Base-by-base conservation (phyloP, 768 basidiomycete species). In the Leccinum rimulosum region DNA sequence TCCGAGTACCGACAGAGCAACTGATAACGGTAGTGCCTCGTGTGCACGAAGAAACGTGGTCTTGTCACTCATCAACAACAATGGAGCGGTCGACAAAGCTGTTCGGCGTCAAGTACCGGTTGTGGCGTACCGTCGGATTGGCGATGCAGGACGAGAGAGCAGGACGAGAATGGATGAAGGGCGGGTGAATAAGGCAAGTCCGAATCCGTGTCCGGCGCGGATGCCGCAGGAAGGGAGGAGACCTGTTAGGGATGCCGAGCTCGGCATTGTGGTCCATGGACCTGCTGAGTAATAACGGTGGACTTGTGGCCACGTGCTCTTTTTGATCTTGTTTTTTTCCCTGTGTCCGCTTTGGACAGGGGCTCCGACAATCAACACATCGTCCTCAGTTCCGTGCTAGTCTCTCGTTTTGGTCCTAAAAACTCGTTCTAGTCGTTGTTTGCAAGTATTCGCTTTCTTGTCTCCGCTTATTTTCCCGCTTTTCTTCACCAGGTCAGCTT, bases 351-450 rank as follows among this genome's bases (percentile, higher is more conserved):
- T 59, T 68, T 71, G 68, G 71, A 73, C 71, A 72, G 71, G 71
- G 71, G 71, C 71, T 72, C 70, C 67, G 72, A 73, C 71, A 73
- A 73, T 73, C 71, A 61, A 73, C 71, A 55, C 68, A 70, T 65
- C 66, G 54, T 57, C 66, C 59, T 61, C 63, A 62, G 65, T 57
- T 49, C 31, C 60, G 48, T 38, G 56, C 50, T 25, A 52, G 62
- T 35, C 64, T 49, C 47, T 60, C 59, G 19, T 58, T 66, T 59
- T 40, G 17, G 25, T 50, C 28, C 50, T 36, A 59, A 64, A 72
- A 64, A 64, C 59, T 40, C 9, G 58, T 61, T 27, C 57, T 66
- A 8, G 55, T 63, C 57, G 51, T 57, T 9, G 31, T 57, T 11
- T 28, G 27, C 55, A 52, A 31, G 54, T 49, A 57, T n/a, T 27